These are phyloP conservation scores for Diutina scorzettiae DNA, from an alignment of 1,139 yeast species.

Conservation along the genomic window DNA sequence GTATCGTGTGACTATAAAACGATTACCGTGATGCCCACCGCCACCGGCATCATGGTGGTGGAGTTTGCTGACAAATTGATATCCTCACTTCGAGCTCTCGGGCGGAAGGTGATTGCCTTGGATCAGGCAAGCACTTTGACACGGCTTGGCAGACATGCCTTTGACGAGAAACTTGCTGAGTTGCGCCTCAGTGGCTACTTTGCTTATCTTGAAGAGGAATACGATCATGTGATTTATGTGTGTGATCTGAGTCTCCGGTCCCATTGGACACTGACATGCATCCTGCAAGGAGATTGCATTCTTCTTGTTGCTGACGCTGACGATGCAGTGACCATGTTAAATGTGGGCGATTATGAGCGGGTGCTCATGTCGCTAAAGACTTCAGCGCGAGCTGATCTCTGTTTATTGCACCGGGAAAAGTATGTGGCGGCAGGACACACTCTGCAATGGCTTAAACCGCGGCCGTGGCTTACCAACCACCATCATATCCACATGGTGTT, in stretches of 20 bases:
- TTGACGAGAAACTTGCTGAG: constrained; percentile 69
- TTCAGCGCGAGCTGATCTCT: constrained; percentile 80
- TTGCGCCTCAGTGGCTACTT: constrained; percentile 81
- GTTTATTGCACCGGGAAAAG: constrained; percentile 73
- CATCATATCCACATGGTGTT: constrained; percentile 71
- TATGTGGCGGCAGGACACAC: constrained; percentile 80
- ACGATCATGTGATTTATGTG: constrained; percentile 75
- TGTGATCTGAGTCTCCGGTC: constrained; percentile 80
- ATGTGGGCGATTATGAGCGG: constrained; percentile 78
- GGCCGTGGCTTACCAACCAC: constrained; percentile 88
- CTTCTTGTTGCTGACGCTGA: constrained; percentile 58
- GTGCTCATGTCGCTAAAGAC: constrained; percentile 65
- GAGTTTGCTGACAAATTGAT: constrained; percentile 73
- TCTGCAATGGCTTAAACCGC: constrained; percentile 66
- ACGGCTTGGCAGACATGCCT: constrained; percentile 86
- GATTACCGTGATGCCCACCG: constrained; percentile 71
- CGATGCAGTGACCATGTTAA: constrained; percentile 48
- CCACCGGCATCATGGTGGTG: constrained; percentile 67
- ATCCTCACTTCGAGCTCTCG: constrained; percentile 58
- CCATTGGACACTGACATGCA: constrained; percentile 86
- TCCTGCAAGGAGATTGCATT: constrained; percentile 90
- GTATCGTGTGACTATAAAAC: constrained; percentile 50
- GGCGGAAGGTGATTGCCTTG: constrained; percentile 61
- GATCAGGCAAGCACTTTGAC: constrained; percentile 73
- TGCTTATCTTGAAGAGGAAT: constrained; percentile 82